Evolutionary conservation across 108 stramenopile genomes (phyloP).

Genomic region (Skeletonema marinoi): DNA sequence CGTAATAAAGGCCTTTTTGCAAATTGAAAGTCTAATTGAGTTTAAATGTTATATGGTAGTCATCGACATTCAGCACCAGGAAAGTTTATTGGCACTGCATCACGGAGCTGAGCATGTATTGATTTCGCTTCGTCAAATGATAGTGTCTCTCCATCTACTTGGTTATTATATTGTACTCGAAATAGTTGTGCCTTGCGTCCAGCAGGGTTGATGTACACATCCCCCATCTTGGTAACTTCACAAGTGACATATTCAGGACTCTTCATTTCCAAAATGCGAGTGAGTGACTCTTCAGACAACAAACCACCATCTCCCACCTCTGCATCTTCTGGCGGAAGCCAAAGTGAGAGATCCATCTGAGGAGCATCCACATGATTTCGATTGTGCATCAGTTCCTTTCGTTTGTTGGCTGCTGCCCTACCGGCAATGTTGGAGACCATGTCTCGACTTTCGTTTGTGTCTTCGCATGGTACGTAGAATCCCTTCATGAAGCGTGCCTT

Average conservation of each 20-base stretch:
- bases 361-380: constrained; percentile 26
- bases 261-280: neutral
- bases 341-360: constrained; percentile 44
- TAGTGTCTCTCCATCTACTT: constrained; percentile 18
- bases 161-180: constrained; percentile 42
- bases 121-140: constrained; percentile 40
- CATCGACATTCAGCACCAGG: constrained; percentile 54
- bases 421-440: constrained; percentile 44
- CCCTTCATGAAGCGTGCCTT: constrained; percentile 30
- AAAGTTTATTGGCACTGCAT: constrained; percentile 33
- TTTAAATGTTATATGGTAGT: neutral
- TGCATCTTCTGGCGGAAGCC: constrained; percentile 25
- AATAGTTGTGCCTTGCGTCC: constrained; percentile 42
- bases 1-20: neutral
- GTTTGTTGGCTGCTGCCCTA: constrained; percentile 36
- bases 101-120: constrained; percentile 39
- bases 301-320: neutral
- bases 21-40: neutral
- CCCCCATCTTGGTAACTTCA: constrained; percentile 19
- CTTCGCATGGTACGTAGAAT: constrained; percentile 57
- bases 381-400: constrained; percentile 49
- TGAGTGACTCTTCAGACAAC: constrained; percentile 10
- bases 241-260: constrained; percentile 2
- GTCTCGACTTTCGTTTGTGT: constrained; percentile 16
- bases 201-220: constrained; percentile 20